phyloP scores from a whole-genome alignment of 2,329 filamentous ascomycete species.

The Botrytis elliptica region DNA sequence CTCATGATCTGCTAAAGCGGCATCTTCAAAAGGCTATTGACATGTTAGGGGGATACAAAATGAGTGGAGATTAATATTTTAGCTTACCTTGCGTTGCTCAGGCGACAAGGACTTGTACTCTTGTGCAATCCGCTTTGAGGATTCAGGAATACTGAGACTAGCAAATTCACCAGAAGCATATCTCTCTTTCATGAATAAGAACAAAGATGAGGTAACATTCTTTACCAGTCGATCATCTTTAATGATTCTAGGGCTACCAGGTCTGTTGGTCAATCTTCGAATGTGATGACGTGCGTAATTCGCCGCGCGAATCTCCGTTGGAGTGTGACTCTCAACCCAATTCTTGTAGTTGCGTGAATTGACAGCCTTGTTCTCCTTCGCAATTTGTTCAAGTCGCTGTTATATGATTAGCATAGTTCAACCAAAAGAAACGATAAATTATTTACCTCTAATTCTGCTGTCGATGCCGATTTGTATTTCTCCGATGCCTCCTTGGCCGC shows the following conservation, averaged over 20 bases:
- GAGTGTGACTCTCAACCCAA: conserved; percentile 56
- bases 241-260: conserved; percentile 38
- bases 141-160: conserved; percentile 44
- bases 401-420: conserved; percentile 35
- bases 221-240: conserved; percentile 55
- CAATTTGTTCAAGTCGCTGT: conserved; percentile 51
- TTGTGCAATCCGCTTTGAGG: conserved; percentile 41
- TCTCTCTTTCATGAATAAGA: conserved; percentile 48
- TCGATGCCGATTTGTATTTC: conserved; percentile 40
- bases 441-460: conserved; percentile 42
- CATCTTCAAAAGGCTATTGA: conserved; percentile 30
- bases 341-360: conserved; percentile 47
- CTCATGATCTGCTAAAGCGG: conserved; percentile 29
- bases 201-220: conserved; percentile 41
- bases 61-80: neutral
- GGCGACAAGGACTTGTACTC: conserved; percentile 51
- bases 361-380: conserved; percentile 46
- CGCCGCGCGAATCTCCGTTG: conserved; percentile 56
- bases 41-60: neutral
- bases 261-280: conserved; percentile 23
- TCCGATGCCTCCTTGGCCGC: conserved; percentile 25
- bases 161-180: conserved; percentile 50
- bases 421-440: conserved; percentile 14
- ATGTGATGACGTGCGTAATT: conserved; percentile 53
- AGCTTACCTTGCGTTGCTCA: conserved; percentile 45